phyloP scores from a whole-genome alignment of 371 early-diverging fungal genomes.

The Massospora cicadina region DNA sequence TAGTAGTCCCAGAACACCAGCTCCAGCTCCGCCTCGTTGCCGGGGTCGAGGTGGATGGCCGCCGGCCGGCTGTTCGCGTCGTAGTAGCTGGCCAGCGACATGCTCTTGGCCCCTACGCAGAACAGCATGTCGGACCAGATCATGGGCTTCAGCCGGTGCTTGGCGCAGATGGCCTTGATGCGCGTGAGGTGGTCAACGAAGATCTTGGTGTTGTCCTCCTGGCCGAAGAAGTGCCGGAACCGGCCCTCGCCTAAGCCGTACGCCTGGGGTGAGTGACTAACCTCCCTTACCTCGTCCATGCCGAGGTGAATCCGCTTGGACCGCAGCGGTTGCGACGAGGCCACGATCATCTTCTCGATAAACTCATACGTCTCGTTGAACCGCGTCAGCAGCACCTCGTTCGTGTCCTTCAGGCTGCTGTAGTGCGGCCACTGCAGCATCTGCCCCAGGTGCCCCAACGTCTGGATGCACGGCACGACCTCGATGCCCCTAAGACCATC shows the following conservation, averaged over 20 bases:
- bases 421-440: slow-evolving; percentile 76
- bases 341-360: slow-evolving; percentile 47
- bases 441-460: slow-evolving; percentile 75
- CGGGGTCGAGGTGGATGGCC: slow-evolving; percentile 28
- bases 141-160: slow-evolving; percentile 45
- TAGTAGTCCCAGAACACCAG: slow-evolving; percentile 80
- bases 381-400: slow-evolving; percentile 50
- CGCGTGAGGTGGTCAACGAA: slow-evolving; percentile 58
- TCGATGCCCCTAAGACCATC: slow-evolving; percentile 44
- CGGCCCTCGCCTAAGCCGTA: slow-evolving; percentile 73
- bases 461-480: slow-evolving; percentile 78
- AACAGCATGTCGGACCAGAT: slow-evolving; percentile 62
- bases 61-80: slow-evolving; percentile 41
- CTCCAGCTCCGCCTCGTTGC: slow-evolving; percentile 46
- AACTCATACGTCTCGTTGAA: slow-evolving; percentile 59
- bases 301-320: slow-evolving; percentile 69
- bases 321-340: slow-evolving; percentile 43
- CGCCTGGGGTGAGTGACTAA: slow-evolving; percentile 20
- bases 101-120: slow-evolving; percentile 46
- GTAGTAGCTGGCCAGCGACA: slow-evolving; percentile 59
- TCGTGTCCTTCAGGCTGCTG: slow-evolving; percentile 53
- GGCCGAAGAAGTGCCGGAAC: slow-evolving; percentile 50
- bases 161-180: slow-evolving; percentile 47
- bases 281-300: slow-evolving; percentile 46
- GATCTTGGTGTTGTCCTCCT: slow-evolving; percentile 47